phyloP scores from a whole-genome alignment of 2,329 filamentous ascomycete species.

The Fusarium sp. region DNA sequence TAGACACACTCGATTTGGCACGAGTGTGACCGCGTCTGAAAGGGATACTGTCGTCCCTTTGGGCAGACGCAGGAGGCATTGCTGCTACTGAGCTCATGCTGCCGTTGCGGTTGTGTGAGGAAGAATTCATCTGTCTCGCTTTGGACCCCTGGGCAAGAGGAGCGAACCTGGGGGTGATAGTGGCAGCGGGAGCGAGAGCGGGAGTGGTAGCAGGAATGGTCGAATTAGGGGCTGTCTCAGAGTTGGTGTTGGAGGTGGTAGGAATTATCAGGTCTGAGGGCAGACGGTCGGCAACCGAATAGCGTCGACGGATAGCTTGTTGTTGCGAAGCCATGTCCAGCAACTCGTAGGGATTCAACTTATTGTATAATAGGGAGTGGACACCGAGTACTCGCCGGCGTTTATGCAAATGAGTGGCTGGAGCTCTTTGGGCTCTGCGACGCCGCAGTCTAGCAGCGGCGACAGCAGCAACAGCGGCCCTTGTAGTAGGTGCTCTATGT shows the following conservation, averaged over 20 bases:
- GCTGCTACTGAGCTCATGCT: constrained; percentile 41
- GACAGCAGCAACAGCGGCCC: constrained; percentile 58
- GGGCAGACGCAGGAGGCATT: constrained; percentile 57
- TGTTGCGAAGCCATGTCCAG: constrained; percentile 54
- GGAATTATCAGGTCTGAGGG: constrained; percentile 48
- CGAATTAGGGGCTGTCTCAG: constrained; percentile 31
- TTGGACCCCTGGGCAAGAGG: constrained; percentile 30
- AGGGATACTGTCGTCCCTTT: constrained; percentile 57
- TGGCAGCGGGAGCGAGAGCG: constrained; percentile 25
- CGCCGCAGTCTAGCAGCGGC: constrained; percentile 59
- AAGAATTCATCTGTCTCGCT: constrained; percentile 26
- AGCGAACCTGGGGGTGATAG: constrained; percentile 27
- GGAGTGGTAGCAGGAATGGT: constrained; percentile 18
- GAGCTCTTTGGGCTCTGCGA: constrained; percentile 55
- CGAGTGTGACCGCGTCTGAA: constrained; percentile 62
- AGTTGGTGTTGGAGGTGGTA: constrained; percentile 43
- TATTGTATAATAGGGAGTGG: constrained; percentile 50
- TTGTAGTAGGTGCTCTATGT: constrained; percentile 61
- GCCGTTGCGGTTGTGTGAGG: constrained; percentile 34
- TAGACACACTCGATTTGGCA: constrained; percentile 67
- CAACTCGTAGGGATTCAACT: constrained; percentile 46
- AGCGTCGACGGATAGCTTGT: constrained; percentile 59
- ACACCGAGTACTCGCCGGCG: constrained; percentile 53
- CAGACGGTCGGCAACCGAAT: constrained; percentile 57
- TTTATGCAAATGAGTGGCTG: constrained; percentile 57